Percentiles rank a stretch among this genome's conserved stretches.
Conservation (phyloP, 2,329 filamentous ascomycete species). For the Metarhizium album region DNA sequence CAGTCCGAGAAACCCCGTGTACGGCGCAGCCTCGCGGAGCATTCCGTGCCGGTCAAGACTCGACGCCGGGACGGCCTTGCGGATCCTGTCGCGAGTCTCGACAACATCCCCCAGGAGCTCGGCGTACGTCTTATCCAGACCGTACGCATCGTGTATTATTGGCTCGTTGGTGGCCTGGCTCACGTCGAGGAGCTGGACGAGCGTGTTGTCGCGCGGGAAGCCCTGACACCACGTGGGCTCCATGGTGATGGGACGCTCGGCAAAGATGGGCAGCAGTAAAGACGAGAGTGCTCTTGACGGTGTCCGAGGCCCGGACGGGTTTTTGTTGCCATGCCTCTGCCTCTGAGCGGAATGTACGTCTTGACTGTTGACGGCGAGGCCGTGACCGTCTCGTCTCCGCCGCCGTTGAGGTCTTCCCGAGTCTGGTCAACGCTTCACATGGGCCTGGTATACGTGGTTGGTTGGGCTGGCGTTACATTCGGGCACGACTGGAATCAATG, state of each 20-base stretch:
- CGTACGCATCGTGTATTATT: constrained; percentile 10
- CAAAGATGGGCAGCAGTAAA: too few relatives aligned
- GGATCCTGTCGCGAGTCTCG: constrained; percentile 8
- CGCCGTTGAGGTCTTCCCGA: background rate
- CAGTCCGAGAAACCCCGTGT: constrained; percentile 9
- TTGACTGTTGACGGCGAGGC: background rate
- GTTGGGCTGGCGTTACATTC: too few relatives aligned
- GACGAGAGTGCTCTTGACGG: too few relatives aligned
- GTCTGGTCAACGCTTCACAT: background rate
- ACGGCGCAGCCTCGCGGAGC: constrained; percentile 3
- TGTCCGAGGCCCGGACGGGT: too few relatives aligned
- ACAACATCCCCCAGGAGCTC: constrained; percentile 13
- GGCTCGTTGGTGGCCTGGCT: constrained; percentile 4
- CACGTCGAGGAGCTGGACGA: constrained; percentile 10
- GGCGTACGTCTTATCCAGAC: constrained; percentile 12
- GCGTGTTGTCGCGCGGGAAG: constrained; percentile 4
- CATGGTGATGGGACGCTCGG: too few relatives aligned
- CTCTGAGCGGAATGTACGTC: background rate
- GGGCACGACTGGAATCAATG: too few relatives aligned
- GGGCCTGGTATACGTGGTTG: background rate
- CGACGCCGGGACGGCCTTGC: constrained; percentile 2
- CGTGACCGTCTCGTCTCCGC: background rate
- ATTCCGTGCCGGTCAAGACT: constrained; percentile 4
- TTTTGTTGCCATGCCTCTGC: too few relatives aligned
- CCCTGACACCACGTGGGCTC: background rate